phyloP scores from a whole-genome alignment of 2,329 filamentous ascomycete species.

The Lojkania enalia region DNA sequence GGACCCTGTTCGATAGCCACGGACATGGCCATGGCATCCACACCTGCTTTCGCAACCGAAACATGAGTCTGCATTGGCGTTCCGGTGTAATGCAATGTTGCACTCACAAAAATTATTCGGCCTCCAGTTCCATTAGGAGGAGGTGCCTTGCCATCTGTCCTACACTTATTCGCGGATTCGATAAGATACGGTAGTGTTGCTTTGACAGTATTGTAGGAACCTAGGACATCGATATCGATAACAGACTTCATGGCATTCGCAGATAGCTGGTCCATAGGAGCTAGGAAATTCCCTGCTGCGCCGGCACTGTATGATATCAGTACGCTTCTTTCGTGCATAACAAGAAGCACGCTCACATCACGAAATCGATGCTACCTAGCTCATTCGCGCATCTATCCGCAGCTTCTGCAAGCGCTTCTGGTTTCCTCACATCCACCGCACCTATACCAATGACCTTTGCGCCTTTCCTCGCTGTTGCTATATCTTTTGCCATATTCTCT shows the following conservation, averaged over 20 bases:
- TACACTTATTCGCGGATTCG: constrained; percentile 68
- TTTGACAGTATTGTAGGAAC: constrained; percentile 93
- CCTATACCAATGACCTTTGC: constrained; percentile 87
- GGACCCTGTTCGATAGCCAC: constrained; percentile 90
- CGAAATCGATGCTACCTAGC: constrained; percentile 86
- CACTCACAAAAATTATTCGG: constrained; percentile 86
- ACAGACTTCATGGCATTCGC: constrained; percentile 93
- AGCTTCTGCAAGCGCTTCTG: constrained; percentile 69
- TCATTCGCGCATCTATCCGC: constrained; percentile 80
- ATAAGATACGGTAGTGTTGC: constrained; percentile 82
- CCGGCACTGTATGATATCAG: constrained; percentile 66
- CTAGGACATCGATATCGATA: constrained; percentile 93
- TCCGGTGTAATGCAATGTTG: constrained; percentile 88
- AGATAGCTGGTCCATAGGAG: constrained; percentile 78
- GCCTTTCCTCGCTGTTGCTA: constrained; percentile 75
- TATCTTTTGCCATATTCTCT: constrained; percentile 75
- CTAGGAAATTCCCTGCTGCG: constrained; percentile 93
- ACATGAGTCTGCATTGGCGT: constrained; percentile 86
- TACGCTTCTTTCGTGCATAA: constrained; percentile 11
- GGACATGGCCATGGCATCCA: constrained; percentile 80
- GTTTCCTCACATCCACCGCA: constrained; percentile 67
- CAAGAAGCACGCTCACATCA: constrained; percentile 68
- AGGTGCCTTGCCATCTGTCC: constrained; percentile 59
- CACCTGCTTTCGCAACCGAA: constrained; percentile 85
- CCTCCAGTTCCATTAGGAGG: constrained; percentile 65